Base-by-base conservation (phyloP, 2,329 filamentous ascomycete species). In the Didymella segeticola region DNA sequence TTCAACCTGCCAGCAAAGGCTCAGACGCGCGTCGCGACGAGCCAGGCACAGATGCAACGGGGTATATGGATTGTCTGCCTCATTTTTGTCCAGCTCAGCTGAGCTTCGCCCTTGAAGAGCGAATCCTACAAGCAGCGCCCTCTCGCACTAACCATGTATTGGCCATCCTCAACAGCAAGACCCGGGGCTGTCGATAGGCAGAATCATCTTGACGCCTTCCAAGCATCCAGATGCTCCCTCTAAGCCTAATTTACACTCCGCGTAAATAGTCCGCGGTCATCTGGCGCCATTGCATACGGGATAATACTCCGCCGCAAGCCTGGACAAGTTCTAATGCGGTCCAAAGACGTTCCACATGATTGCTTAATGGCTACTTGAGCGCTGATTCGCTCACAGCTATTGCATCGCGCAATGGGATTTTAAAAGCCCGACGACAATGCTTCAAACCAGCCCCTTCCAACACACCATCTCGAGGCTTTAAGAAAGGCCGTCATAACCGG, bases 221-320 rank as follows among this genome's bases (percentile, higher is more conserved):
- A 29, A 41, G 34, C 15, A n/a, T 22, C 37, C 25, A 51, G 34
- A 37, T 29, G 15, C 42, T 43, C 26, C 19, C 43, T 2, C 26
- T 38, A 8, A 37, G 22, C 22, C n/a, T 22, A 9, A 9, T 20
- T 17, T 33, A 37, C 20, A 37, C 22, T 33, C n/a, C 17, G 23
- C 23, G 19, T 48, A 10, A 30, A 49, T 20, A 34, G 25, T n/a
- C 36, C 11, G 8, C 33, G 57, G 61, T 74, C 70, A 74, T 71
- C 64, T 72, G 71, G 70, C 60, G 50, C 47, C 37, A 56, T 39
- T 53, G 52, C 53, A 64, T 60, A 62, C n/a, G n/a, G 56, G 48
- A 60, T 56, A 56, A 66, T 59, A 58, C 27, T 58, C 51, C 42
- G 46, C 56, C 54, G 55, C 57, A 56, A 56, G 57, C 58, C 52